Conservation (phyloP, 116 monocot species). For the Posidonia oceanica region DNA sequence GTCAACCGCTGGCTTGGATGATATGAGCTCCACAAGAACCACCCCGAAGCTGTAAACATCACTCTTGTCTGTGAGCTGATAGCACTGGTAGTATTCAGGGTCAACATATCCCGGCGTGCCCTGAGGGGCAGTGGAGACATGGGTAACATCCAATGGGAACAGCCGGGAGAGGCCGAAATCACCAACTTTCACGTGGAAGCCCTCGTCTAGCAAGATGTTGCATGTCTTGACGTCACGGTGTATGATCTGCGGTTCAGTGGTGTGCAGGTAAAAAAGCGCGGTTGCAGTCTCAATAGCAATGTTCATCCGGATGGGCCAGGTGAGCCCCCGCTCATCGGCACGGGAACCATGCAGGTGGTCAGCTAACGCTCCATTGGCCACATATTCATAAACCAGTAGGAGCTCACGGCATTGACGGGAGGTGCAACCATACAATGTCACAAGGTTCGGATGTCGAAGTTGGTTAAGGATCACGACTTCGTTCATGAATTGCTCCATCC, state of each 20-base stretch:
- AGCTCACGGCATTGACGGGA: constrained; percentile 51
- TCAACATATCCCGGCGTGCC: constrained; percentile 89
- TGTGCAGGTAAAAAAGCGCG: constrained; percentile 57
- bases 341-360: constrained; percentile 69
- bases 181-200: constrained; percentile 66
- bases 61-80: constrained; percentile 73
- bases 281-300: constrained; percentile 60
- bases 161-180: constrained; percentile 83
- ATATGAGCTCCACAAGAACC: constrained; percentile 68
- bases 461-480: constrained; percentile 58
- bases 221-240: constrained; percentile 78
- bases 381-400: constrained; percentile 72
- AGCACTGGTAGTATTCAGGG: constrained; percentile 79
- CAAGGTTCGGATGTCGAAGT: constrained; percentile 71
- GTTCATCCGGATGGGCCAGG: constrained; percentile 44
- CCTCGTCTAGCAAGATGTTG: constrained; percentile 66
- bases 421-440: constrained; percentile 70
- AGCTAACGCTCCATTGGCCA: constrained; percentile 68
- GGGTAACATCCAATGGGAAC: constrained; percentile 57
- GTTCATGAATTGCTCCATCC: constrained; percentile 62
- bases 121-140: constrained; percentile 84
- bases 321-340: constrained; percentile 19
- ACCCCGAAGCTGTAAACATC: constrained; percentile 93
- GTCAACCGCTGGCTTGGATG: constrained; percentile 71
- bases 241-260: constrained; percentile 58